These are phyloP conservation scores for Pinus tabuliformis DNA, from an alignment of 75 land plant genomes.

Conservation along the genomic window DNA sequence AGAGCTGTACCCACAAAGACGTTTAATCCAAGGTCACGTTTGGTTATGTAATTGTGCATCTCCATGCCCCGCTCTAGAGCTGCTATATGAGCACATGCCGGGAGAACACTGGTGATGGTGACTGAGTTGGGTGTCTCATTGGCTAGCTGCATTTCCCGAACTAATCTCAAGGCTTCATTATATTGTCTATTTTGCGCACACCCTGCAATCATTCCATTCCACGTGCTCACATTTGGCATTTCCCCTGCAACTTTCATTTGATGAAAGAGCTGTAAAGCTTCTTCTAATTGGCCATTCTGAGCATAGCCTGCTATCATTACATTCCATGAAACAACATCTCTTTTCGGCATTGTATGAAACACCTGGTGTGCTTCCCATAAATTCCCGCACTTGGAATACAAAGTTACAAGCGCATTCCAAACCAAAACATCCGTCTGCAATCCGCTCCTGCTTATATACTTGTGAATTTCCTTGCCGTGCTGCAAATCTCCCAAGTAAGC, in stretches of 20 bases:
- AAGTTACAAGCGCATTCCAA: constrained; percentile 31
- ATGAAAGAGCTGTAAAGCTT: constrained; percentile 44
- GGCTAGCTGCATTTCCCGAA: not conserved
- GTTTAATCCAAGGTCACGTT: not conserved
- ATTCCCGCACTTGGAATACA: constrained; percentile 51
- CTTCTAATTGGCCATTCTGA: constrained; percentile 30
- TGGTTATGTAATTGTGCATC: not conserved
- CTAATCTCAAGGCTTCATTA: not conserved
- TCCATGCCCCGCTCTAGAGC: not conserved
- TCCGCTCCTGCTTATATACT: not conserved
- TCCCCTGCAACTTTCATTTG: constrained; percentile 33
- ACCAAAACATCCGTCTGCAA: not conserved
- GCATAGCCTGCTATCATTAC: constrained; percentile 61
- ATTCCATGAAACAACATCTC: constrained; percentile 51
- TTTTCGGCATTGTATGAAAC: constrained; percentile 31
- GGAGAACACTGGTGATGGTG: not conserved
- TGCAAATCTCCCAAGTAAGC: not conserved
- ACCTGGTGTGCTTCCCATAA: constrained; percentile 32
- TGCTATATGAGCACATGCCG: not conserved
- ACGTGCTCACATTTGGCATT: constrained; percentile 22
- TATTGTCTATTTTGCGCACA: not conserved
- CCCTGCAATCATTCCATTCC: not conserved
- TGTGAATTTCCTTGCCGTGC: not conserved
- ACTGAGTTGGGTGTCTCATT: not conserved
- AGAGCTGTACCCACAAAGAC: constrained; percentile 12